A percentile compares a stretch with the other conserved stretches of the same genome.
phyloP scores from a whole-genome alignment of 148 eudicot species.

The Rhododendron henanense region DNA sequence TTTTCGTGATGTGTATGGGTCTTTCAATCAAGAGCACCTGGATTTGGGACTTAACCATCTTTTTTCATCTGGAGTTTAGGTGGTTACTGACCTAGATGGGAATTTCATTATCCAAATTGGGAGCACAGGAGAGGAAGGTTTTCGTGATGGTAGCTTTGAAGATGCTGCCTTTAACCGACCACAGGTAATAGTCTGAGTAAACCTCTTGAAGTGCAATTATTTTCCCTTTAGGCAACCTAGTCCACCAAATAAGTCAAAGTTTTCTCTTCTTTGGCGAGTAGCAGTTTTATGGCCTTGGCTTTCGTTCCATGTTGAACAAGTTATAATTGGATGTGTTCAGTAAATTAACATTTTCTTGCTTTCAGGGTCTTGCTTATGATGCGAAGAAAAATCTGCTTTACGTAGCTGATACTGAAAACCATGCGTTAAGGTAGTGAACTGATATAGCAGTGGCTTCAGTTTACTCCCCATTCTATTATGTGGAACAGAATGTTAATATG shows the following conservation, averaged over 20 bases:
- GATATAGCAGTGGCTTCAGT: background rate
- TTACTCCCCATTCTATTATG: background rate
- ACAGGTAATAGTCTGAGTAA: conserved; percentile 45
- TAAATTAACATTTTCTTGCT: conserved; percentile 6
- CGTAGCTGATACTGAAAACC: conserved; percentile 97
- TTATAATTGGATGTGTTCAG: background rate
- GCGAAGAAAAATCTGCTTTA: conserved; percentile 82
- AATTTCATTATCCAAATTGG: conserved; percentile 84
- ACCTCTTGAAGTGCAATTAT: background rate
- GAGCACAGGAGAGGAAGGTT: conserved; percentile 88
- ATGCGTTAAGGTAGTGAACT: conserved; percentile 72
- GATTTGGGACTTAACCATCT: conserved; percentile 1
- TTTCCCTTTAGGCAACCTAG: background rate
- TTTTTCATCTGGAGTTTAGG: conserved; percentile 42
- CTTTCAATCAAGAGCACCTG: conserved; percentile 1
- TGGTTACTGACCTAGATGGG: conserved; percentile 89
- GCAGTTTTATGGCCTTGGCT: background rate
- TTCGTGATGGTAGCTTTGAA: conserved; percentile 88
- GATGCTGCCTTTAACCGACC: conserved; percentile 88
- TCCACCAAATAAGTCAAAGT: background rate
- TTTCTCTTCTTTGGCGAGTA: background rate
- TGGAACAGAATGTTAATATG: background rate
- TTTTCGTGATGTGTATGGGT: conserved; percentile 3
- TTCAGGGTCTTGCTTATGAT: conserved; percentile 87
- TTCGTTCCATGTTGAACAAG: background rate